Evolutionary conservation across 352 stramenopile genomes (phyloP).

Genomic region (Phytophthora pseudosyringae): DNA sequence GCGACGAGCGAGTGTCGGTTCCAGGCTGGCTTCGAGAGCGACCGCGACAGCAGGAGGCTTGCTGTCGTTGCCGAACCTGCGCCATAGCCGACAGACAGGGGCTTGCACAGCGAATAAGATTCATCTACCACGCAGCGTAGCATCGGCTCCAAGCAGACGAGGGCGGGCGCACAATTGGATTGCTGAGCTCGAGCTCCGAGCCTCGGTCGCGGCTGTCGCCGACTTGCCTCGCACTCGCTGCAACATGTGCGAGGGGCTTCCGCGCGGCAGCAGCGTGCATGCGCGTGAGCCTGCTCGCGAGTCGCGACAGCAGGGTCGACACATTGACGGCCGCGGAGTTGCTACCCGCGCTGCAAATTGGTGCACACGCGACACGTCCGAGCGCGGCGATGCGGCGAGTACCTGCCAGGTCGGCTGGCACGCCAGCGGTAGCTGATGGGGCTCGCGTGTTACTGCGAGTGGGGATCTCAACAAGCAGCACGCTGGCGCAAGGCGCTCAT

Average conservation of each 20-base stretch:
- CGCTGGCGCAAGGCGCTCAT: constrained; percentile 22
- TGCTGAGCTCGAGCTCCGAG: constrained; percentile 12
- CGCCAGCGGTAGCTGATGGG: constrained; percentile 13
- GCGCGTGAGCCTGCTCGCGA: neutral
- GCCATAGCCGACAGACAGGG: neutral
- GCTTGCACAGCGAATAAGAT: constrained; percentile 22
- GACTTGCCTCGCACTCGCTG: neutral
- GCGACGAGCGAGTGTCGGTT: too few relatives aligned
- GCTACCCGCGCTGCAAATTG: neutral
- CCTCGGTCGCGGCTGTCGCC: constrained; percentile 1
- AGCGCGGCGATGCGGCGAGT: constrained; percentile 4
- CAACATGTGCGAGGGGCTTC: neutral
- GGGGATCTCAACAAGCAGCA: constrained; percentile 3
- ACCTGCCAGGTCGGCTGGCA: neutral
- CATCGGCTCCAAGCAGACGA: constrained; percentile 19
- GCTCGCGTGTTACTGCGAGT: neutral
- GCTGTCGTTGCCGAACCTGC: constrained; percentile 5
- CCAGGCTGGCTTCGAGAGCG: constrained; percentile 12
- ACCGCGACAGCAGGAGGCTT: neutral
- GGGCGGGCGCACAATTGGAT: constrained; percentile 7
- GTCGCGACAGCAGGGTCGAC: neutral
- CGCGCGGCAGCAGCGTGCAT: neutral
- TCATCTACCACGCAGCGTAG: constrained; percentile 15
- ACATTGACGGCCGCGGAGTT: neutral
- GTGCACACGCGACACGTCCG: neutral